phyloP scores from a whole-genome alignment of 2,329 filamentous ascomycete species.

The Pezicula neosporulosa region DNA sequence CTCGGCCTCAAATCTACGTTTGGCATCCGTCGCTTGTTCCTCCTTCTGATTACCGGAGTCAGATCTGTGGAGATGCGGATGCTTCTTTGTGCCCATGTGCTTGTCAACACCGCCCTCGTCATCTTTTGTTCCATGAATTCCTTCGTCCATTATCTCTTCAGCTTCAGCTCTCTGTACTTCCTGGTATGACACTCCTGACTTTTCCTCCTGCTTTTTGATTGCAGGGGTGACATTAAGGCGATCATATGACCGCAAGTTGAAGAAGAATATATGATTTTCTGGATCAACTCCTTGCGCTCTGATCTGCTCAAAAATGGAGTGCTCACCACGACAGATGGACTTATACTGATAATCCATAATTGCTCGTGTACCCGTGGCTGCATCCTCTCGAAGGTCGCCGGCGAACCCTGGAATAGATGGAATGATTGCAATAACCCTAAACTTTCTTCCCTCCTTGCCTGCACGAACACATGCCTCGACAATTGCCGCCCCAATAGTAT shows the following conservation, averaged over 20 bases:
- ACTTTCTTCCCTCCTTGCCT: slow-evolving; percentile 79
- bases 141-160: slow-evolving; percentile 79
- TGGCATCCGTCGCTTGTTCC: slow-evolving; percentile 42
- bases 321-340: slow-evolving; percentile 84
- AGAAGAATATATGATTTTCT: slow-evolving; percentile 79
- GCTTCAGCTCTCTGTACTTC: slow-evolving; percentile 85
- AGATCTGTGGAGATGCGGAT: slow-evolving; percentile 25
- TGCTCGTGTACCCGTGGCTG: slow-evolving; percentile 79
- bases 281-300: slow-evolving; percentile 73
- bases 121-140: slow-evolving; percentile 57
- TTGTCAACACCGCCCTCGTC: slow-evolving; percentile 38
- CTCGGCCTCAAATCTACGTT: slow-evolving; percentile 50
- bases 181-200: slow-evolving; percentile 79
- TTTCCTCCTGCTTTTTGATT: slow-evolving; percentile 71
- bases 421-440: slow-evolving; percentile 85
- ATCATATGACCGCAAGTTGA: slow-evolving; percentile 91
- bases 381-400: slow-evolving; percentile 80
- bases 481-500: slow-evolving; percentile 82
- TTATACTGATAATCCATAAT: slow-evolving; percentile 99
- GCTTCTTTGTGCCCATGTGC: slow-evolving; percentile 41
- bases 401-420: slow-evolving; percentile 93
- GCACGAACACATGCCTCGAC: slow-evolving; percentile 86
- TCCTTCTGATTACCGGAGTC: slow-evolving; percentile 32
- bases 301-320: slow-evolving; percentile 85
- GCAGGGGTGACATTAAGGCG: slow-evolving; percentile 79